Evolutionary conservation across 2,329 filamentous ascomycete species (phyloP).

Genomic region (Fusarium dlaminii): DNA sequence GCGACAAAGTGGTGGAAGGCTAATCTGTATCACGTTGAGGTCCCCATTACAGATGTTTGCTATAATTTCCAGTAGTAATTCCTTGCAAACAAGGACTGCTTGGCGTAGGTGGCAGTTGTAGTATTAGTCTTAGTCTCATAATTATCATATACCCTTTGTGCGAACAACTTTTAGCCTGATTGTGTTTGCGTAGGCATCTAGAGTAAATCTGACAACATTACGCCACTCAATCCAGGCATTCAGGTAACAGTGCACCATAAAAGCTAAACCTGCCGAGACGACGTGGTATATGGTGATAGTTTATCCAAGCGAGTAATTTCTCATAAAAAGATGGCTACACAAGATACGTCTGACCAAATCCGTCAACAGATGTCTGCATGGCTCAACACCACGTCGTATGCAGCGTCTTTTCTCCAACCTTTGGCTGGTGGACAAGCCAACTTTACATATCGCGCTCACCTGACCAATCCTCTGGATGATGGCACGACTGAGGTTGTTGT

Average conservation of each 20-base stretch:
- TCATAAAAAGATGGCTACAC: not conserved
- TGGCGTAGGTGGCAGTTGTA: rapidly evolving
- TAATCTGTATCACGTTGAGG: constrained; percentile 7
- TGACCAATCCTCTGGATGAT: not conserved
- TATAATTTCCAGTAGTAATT: not conserved
- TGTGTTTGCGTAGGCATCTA: not conserved
- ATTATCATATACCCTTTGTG: not conserved
- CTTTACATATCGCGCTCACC: not conserved
- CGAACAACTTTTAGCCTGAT: not conserved
- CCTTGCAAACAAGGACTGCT: not conserved
- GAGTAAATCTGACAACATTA: not conserved
- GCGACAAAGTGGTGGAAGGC: constrained; percentile 16
- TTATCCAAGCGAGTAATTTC: not conserved
- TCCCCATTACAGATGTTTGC: constrained; percentile 3
- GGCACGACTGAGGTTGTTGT: not conserved
- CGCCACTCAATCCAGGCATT: not conserved
- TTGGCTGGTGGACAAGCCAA: not conserved
- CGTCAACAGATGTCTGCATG: not conserved
- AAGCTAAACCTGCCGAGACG: rapidly evolving
- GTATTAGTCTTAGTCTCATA: not conserved
- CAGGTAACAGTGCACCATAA: not conserved
- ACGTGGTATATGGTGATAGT: rapidly evolving
- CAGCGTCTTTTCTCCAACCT: not conserved
- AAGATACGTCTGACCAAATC: not conserved
- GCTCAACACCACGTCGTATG: not conserved